A percentile compares a stretch with the other conserved stretches of the same genome.
Conservation (phyloP, 1,139 yeast species). For the Candida sanyaensis region DNA sequence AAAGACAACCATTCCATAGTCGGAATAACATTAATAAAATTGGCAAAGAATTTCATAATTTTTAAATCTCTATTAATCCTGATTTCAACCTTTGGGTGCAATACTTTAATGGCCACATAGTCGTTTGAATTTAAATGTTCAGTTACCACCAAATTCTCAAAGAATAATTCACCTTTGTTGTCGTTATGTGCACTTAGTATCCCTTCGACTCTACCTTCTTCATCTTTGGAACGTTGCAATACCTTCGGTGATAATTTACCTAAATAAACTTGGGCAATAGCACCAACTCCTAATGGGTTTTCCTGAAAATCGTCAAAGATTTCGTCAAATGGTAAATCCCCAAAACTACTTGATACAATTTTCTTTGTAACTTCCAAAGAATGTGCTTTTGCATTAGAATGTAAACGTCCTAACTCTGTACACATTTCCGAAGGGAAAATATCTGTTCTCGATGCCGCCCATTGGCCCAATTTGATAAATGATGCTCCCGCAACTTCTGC, state of each 20-base stretch:
- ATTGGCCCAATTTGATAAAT: constrained; percentile 93
- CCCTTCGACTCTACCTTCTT: constrained; percentile 20
- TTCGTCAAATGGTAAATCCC: constrained; percentile 63
- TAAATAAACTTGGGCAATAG: constrained; percentile 92
- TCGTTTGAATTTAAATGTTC: constrained; percentile 47
- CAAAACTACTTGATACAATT: constrained; percentile 63
- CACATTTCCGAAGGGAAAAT: constrained; percentile 83
- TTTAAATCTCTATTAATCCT: constrained; percentile 77
- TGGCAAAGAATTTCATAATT: constrained; percentile 83
- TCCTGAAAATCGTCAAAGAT: constrained; percentile 79
- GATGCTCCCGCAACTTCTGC: constrained; percentile 93
- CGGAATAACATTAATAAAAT: constrained; percentile 67
- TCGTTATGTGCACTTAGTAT: constrained; percentile 10
- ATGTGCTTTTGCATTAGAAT: constrained; percentile 83
- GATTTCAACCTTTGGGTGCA: constrained; percentile 81
- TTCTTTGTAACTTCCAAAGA: constrained; percentile 59
- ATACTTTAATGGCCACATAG: constrained; percentile 85
- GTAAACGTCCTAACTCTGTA: constrained; percentile 71
- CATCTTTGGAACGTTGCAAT: constrained; percentile 35
- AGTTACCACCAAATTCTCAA: constrained; percentile 39
- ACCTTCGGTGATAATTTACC: constrained; percentile 61
- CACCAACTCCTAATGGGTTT: constrained; percentile 89
- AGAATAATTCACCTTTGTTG: constrained; percentile 21
- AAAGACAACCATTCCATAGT: constrained; percentile 97
- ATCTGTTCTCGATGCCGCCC: constrained; percentile 99